Base-by-base conservation (phyloP, 2,329 filamentous ascomycete genomes). In the Pestalotiopsis sp. region DNA sequence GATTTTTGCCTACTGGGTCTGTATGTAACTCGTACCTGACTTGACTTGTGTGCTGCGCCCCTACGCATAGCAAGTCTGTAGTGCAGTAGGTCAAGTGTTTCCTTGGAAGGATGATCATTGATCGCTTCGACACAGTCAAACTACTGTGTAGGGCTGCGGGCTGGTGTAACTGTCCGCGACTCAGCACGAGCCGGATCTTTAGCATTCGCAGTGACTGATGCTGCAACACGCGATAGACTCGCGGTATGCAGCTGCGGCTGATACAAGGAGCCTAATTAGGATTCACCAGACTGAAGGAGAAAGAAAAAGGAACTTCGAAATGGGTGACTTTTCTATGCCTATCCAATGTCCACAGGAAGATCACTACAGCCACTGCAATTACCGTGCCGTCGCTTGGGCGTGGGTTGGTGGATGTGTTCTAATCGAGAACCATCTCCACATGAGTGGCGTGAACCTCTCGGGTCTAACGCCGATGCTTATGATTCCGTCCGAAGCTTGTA, bases 311-410 rank as follows among this genome's bases (percentile, higher is more conserved):
- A 52, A 52, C 44, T 52, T 52, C 44, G 17, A n/a, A 17, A n/a
- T 6, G 9, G 22, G 22, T 24, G 30, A 26, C 26, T 26, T 58
- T 58, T 24, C 56, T 24, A 22, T 58, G 56, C 22, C 26, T 58
- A 22, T 26, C 58, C 58, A 60, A 60, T 60, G 58, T 60, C 58
- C 58, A 60, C 58, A n/a, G 58, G 30, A 10, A 35, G 58, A 39
- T 60, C 26, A 39, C 24, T 39, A 35, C 30, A 60, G 58, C 58
- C 58, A 60, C 58, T 35, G 22, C 30, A 60, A 60, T 60, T 60
- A 60, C 58, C 58, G 58, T 60, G 24, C 58, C 58, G 58, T 38
- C 59, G 26, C 24, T 39, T 40, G 17, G 59, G 24, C n/a, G 30
- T 30, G 30, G 30, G 30, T 30, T 30, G 14, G 26, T 17, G 4